These are phyloP conservation scores for Agaricus sinodeliciosus DNA, from an alignment of 768 basidiomycete species.

Conservation along the genomic window DNA sequence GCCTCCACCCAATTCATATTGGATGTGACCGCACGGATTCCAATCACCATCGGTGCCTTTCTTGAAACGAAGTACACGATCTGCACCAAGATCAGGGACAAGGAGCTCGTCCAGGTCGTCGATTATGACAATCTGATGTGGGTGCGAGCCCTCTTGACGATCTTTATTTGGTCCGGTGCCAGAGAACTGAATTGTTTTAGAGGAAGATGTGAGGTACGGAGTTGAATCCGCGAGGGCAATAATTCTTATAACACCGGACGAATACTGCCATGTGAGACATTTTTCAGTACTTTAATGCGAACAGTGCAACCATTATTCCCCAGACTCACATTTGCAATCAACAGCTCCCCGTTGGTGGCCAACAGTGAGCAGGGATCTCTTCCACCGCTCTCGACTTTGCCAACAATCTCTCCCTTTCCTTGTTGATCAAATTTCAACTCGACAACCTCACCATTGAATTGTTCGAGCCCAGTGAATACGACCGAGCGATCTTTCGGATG, in stretches of 20 bases:
- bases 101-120: conserved; percentile 50
- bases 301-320: background rate
- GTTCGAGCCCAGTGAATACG: conserved; percentile 62
- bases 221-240: conserved; percentile 46
- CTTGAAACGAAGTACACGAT: conserved; percentile 53
- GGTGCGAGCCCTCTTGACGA: conserved; percentile 69
- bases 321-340: conserved; percentile 64
- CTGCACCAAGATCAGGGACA: conserved; percentile 71
- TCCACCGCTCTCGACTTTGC: conserved; percentile 46
- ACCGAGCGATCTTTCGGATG: conserved; percentile 52
- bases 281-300: background rate
- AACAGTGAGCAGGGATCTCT: conserved; percentile 59
- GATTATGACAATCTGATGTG: conserved; percentile 62
- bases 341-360: conserved; percentile 48
- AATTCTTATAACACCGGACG: conserved; percentile 50
- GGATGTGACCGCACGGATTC: conserved; percentile 40
- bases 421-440: conserved; percentile 51
- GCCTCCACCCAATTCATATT: conserved; percentile 51
- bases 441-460: conserved; percentile 56
- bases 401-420: conserved; percentile 46
- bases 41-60: conserved; percentile 39
- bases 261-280: conserved; percentile 43
- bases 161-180: conserved; percentile 57
- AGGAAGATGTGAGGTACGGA: conserved; percentile 34
- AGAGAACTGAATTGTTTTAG: conserved; percentile 34